Conservation (phyloP, 2,329 filamentous ascomycete genomes). For the Ustilaginoidea virens region DNA sequence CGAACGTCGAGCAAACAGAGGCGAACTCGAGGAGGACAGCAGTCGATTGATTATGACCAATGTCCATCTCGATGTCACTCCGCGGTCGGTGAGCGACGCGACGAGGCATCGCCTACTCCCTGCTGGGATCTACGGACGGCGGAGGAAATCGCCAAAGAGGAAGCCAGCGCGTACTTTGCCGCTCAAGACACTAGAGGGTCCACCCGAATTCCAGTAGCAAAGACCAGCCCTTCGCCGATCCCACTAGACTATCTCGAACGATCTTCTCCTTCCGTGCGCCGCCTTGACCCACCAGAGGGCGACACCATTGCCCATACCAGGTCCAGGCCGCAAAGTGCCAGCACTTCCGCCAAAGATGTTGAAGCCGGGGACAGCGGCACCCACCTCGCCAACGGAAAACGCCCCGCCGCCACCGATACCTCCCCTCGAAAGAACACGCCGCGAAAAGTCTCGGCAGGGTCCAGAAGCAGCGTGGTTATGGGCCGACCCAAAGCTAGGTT, state of each 20-base stretch:
- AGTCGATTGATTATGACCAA: constrained; percentile 3
- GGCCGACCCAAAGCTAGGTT: constrained; percentile 49
- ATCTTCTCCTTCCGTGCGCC: constrained; percentile 51
- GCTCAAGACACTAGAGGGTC: constrained; percentile 40
- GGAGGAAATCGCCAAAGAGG: constrained; percentile 57
- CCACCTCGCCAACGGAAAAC: constrained; percentile 19
- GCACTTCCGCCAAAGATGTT: constrained; percentile 30
- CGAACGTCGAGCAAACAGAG: constrained; percentile 36
- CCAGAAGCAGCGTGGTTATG: constrained; percentile 24
- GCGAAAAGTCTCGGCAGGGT: constrained; percentile 29
- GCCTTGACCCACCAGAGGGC: constrained; percentile 39
- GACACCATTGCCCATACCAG: constrained; percentile 44
- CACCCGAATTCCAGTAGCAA: constrained; percentile 80
- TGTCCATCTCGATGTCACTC: constrained; percentile 30
- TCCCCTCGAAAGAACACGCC: constrained; percentile 37
- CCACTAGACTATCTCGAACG: constrained; percentile 58
- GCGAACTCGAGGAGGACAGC: constrained; percentile 9
- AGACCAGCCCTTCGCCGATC: constrained; percentile 63
- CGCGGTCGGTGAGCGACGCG: constrained; percentile 15
- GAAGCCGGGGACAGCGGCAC: constrained; percentile 7
- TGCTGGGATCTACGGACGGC: constrained; percentile 61
- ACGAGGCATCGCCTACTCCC: constrained; percentile 21
- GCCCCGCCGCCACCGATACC: constrained; percentile 28
- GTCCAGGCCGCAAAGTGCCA: constrained; percentile 55
- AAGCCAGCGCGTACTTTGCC: constrained; percentile 34